Conservation (phyloP, 306 rosid genomes). For the Fagus sylvatica region DNA sequence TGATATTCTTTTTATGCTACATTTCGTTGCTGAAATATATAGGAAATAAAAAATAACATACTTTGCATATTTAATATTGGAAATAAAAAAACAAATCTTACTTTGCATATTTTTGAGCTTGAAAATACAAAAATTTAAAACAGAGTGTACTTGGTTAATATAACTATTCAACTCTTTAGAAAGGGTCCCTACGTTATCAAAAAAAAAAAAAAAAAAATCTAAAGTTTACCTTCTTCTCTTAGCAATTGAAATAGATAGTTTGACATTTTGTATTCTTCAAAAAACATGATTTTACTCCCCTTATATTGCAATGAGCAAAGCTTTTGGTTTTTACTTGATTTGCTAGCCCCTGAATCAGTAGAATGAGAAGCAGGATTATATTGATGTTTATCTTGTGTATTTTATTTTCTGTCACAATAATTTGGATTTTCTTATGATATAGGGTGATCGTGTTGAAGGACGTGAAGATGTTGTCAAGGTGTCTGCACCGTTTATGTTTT, state of each 20-base stretch:
- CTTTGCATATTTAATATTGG: background rate
- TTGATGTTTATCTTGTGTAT: slow-evolving; percentile 14
- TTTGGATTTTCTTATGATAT: slow-evolving; percentile 21
- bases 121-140: background rate
- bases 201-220: background rate
- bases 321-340: background rate
- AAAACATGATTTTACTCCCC: background rate
- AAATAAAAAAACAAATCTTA: background rate
- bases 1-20: background rate
- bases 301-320: background rate
- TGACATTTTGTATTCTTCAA: background rate
- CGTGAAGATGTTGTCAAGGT: slow-evolving; percentile 38
- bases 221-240: background rate
- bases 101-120: slow-evolving; percentile 2
- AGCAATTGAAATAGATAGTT: background rate
- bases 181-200: background rate
- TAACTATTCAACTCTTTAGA: background rate
- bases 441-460: slow-evolving; percentile 52
- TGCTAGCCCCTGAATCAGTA: background rate
- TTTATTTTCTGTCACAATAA: slow-evolving; percentile 20
- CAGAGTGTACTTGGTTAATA: background rate
- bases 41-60: background rate
- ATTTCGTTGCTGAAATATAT: background rate
- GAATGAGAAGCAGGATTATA: slow-evolving; percentile 1
- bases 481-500: slow-evolving; percentile 38